Base-by-base conservation (phyloP, 306 rosid genomes). In the Glycyrrhiza uralensis region DNA sequence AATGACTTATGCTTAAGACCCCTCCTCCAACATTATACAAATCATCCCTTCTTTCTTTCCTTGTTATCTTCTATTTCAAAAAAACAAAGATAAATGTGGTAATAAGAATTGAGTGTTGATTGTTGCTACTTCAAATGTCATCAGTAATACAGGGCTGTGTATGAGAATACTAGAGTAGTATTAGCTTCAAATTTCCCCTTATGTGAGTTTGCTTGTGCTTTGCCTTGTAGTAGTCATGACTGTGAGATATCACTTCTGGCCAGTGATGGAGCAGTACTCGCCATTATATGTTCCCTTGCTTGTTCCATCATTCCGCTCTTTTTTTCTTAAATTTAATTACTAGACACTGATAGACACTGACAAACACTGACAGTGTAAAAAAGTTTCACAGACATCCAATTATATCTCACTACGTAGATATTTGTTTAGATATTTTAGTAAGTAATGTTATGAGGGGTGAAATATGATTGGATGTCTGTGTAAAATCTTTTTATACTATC, bases 21-120 rank as follows among this genome's bases (percentile, higher is more conserved):
- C n/a, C n/a, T n/a, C 61, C 50, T 75, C 7, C 44, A 66, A 44
- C 61, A 57, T 62, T 81, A 61, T 8, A 74, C 80, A 72, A 36
- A 64, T 72, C 35, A 17, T 45, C 26, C 38, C n/a, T n/a, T 47
- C 35, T 50, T 50, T 68, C 24, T 60, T 52, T 46, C 51, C 44
- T 36, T 41, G 59, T 44, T 3, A 20, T 49, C 32, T 61, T 35
- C 32, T 62, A 41, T 45, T 71, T 36, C 24, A n/a, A 36, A 30
- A 19, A 36, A 41, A 22, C 17, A 24, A 6, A 62, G 61, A 41
- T 5, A 45, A 39, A 38, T 32, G 45, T 30, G 78, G 33, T 41
- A 22, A 68, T n/a, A n/a, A n/a, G n/a, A n/a, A n/a, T n/a, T n/a
- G n/a, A n/a, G n/a, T n/a, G n/a, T n/a, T n/a, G n/a, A n/a, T n/a